These are phyloP conservation scores for Nigrograna mackinnonii DNA, from an alignment of 2,329 filamentous ascomycete species.

Conservation along the genomic window DNA sequence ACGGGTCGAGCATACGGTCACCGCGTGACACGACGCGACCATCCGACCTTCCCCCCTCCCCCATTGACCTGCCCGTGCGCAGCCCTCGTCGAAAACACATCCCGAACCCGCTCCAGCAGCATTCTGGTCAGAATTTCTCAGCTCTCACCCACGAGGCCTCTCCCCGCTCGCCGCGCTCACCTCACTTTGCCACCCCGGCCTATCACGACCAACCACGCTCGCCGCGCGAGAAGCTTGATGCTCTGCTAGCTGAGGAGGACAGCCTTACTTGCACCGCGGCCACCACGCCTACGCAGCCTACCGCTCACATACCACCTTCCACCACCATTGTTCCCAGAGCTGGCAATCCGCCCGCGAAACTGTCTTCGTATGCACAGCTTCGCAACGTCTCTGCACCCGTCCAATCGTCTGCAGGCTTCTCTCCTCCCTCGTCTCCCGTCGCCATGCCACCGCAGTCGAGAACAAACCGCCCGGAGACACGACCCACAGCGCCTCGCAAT, in stretches of 20 bases:
- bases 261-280: constrained; percentile 12
- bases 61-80: constrained; percentile 17
- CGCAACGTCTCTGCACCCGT: constrained; percentile 41
- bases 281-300: constrained; percentile 15
- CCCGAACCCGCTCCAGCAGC: constrained; percentile 29
- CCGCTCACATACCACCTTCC: constrained; percentile 11
- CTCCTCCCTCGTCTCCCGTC: constrained; percentile 36
- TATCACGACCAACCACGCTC: constrained; percentile 38
- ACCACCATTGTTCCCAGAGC: constrained; percentile 10
- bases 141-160: constrained; percentile 10
- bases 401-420: constrained; percentile 31
- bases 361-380: constrained; percentile 34
- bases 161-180: constrained; percentile 15
- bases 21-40: constrained; percentile 34
- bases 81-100: constrained; percentile 21
- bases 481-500: constrained; percentile 60
- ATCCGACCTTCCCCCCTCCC: constrained; percentile 16
- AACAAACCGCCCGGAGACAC: constrained; percentile 35
- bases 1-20: constrained; percentile 25
- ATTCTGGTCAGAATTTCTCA: constrained; percentile 13
- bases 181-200: constrained; percentile 11
- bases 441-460: constrained; percentile 41
- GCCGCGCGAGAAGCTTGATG: constrained; percentile 43
- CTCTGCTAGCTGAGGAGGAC: constrained; percentile 38
- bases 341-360: constrained; percentile 21